Percentiles rank a stretch among this genome's conserved stretches.
Evolutionary conservation across 2,329 filamentous ascomycete genomes (phyloP).

Genomic region (Microsporum canis): DNA sequence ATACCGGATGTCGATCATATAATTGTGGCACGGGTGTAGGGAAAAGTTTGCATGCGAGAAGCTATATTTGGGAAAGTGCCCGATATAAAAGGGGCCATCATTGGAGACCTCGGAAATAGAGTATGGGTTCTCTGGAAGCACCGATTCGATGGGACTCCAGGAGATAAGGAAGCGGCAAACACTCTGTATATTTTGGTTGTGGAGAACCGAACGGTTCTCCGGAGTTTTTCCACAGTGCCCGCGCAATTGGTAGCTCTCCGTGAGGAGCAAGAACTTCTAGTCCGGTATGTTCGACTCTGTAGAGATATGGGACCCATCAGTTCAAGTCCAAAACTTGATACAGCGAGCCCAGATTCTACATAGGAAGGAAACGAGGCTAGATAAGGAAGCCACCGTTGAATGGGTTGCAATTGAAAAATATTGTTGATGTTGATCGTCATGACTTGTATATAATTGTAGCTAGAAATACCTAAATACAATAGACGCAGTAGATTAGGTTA

Average conservation of each 20-base stretch:
- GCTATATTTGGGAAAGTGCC: conserved; percentile 15
- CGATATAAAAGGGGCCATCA: conserved; percentile 16
- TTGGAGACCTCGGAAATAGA: conserved; percentile 13
- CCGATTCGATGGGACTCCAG: not conserved
- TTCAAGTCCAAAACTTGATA: conserved; percentile 9
- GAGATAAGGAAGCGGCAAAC: conserved; percentile 6
- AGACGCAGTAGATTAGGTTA: too few species aligned
- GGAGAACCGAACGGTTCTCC: conserved; percentile 4
- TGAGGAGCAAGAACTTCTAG: conserved; percentile 9
- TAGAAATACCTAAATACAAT: too few species aligned
- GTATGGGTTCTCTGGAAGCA: conserved; percentile 17
- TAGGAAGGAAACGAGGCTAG: conserved; percentile 9
- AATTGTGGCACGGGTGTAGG: conserved; percentile 17
- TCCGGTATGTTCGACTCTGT: conserved; percentile 13
- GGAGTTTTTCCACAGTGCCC: not conserved
- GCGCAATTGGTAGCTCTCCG: not conserved
- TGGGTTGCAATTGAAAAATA: not conserved
- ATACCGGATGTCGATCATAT: conserved; percentile 18
- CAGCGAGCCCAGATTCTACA: conserved; percentile 13
- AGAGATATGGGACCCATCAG: conserved; percentile 17
- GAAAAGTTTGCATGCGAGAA: conserved; percentile 16
- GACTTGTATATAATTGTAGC: too few species aligned
- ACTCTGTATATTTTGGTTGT: conserved; percentile 16
- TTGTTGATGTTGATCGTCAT: not conserved
- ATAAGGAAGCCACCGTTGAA: conserved; percentile 20